Base-by-base conservation (phyloP, 805 yeast genomes). In the Lipomyces orientalis region DNA sequence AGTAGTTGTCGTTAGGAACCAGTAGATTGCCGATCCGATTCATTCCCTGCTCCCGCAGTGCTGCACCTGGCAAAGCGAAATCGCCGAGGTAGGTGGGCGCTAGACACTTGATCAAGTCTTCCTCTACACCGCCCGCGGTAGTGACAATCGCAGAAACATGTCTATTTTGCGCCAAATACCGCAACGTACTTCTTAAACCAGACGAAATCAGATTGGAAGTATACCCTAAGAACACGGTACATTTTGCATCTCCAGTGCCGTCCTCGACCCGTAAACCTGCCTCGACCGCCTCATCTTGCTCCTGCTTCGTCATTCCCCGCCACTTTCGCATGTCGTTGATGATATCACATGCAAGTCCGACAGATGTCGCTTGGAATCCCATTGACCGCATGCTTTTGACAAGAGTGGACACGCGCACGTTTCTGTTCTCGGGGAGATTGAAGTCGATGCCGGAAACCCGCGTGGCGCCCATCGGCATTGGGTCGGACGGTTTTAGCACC, bases 81-180 rank as follows among this genome's bases (percentile, higher is more conserved):
- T 93, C 98, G 62, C 99, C 98, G 84, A 96, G 82, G 76, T 88
- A 93, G 7, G 99, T 95, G 64, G 98, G 97, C 1, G 98, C 99
- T 65, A 95, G 83, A 77, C 97, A 93, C 80, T 95, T 95, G 83
- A 95, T 95, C 60, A 95, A 81, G 80, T 95, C 99, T 81, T 95
- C 99, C 79, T 95, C 99, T 69, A 95, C 88, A 73, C 99, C 99
- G 73, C 99, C 99, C 29, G 97, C 99, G 70, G 94, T 86, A n/a
- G 98, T 90, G 60, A 95, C 99, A 75, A 95, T 87, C 19, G 97
- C 98, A 74, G 93, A 90, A 57, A 95, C 97, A 86, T 90, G 90
- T 79, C 93, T 94, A 81, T 96, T 88, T 79, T 96, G 97, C 39
- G 93, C 98, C 74, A 95, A 84, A 77, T 83, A 94, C 76, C 95